Percentiles rank a stretch among this genome's conserved stretches.
phyloP scores from a whole-genome alignment of 257 asterid genomes.

The Pogostemon cablin region DNA sequence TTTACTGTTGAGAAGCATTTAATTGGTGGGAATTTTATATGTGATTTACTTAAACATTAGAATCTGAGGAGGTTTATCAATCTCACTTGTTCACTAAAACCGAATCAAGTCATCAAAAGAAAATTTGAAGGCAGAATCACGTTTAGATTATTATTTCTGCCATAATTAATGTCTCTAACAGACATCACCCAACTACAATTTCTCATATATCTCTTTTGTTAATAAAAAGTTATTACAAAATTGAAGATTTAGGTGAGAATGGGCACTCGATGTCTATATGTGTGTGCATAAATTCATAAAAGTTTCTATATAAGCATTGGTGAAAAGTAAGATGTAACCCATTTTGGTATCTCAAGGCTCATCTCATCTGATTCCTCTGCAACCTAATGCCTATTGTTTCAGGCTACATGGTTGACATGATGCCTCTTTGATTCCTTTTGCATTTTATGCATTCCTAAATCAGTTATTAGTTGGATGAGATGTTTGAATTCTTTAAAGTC shows the following conservation, averaged over 20 bases:
- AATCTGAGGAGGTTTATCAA: neutral
- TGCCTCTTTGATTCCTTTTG: neutral
- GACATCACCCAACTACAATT: neutral
- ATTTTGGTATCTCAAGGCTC: neutral
- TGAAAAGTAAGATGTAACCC: neutral
- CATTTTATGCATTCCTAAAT: neutral
- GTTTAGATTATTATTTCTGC: neutral
- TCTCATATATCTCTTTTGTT: neutral
- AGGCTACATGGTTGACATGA: neutral
- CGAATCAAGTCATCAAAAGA: neutral
- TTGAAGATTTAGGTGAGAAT: neutral
- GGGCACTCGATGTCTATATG: neutral
- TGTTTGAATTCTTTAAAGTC: conserved; percentile 5
- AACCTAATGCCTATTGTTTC: neutral
- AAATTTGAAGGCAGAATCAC: too few relatives aligned
- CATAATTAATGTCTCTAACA: neutral
- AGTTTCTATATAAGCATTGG: neutral
- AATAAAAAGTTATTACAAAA: too few relatives aligned
- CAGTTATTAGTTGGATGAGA: neutral
- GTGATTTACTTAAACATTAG: conserved; percentile 9
- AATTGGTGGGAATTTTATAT: neutral
- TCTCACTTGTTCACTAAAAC: neutral
- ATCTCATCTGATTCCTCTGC: neutral
- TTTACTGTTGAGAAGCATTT: neutral
- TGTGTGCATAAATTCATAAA: neutral